These are phyloP conservation scores for Termitomyces sp. DNA, from an alignment of 768 basidiomycete genomes.

Conservation along the genomic window DNA sequence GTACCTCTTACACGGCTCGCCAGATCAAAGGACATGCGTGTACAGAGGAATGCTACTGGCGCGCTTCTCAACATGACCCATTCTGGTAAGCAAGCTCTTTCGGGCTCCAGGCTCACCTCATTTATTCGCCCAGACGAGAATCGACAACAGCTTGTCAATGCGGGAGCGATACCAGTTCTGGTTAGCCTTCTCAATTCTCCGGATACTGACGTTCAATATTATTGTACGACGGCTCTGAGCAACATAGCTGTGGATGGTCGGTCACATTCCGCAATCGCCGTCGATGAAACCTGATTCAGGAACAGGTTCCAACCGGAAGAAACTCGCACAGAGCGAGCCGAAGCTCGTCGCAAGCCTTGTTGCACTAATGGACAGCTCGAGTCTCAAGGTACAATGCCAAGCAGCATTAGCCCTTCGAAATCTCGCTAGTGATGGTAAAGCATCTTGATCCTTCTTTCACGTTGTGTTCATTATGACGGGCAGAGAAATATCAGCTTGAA, in stretches of 20 bases:
- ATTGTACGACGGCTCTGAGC: slow-evolving; percentile 96
- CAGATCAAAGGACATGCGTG: slow-evolving; percentile 97
- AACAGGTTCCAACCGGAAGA: slow-evolving; percentile 82
- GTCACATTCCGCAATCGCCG: background rate
- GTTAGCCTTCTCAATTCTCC: slow-evolving; percentile 91
- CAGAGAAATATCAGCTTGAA: slow-evolving; percentile 98
- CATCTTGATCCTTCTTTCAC: background rate
- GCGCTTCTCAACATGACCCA: slow-evolving; percentile 99
- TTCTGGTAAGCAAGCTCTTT: slow-evolving; percentile 56
- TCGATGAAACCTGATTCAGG: background rate
- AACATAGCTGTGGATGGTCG: slow-evolving; percentile 97
- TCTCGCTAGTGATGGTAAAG: slow-evolving; percentile 90
- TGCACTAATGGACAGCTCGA: slow-evolving; percentile 92
- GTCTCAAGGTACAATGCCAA: slow-evolving; percentile 98
- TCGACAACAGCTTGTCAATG: slow-evolving; percentile 95
- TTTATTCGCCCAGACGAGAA: slow-evolving; percentile 72
- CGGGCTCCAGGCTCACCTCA: background rate
- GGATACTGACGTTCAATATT: slow-evolving; percentile 99
- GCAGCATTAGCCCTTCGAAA: slow-evolving; percentile 95
- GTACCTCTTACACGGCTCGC: slow-evolving; percentile 95
- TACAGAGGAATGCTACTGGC: slow-evolving; percentile 97
- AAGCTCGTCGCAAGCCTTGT: slow-evolving; percentile 93
- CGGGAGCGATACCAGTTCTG: slow-evolving; percentile 95
- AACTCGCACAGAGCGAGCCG: slow-evolving; percentile 89
- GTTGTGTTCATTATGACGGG: slow-evolving; percentile 1